Base-by-base conservation (phyloP, 2,329 filamentous ascomycete genomes). In the Magnaporthiopsis rhizophila region DNA sequence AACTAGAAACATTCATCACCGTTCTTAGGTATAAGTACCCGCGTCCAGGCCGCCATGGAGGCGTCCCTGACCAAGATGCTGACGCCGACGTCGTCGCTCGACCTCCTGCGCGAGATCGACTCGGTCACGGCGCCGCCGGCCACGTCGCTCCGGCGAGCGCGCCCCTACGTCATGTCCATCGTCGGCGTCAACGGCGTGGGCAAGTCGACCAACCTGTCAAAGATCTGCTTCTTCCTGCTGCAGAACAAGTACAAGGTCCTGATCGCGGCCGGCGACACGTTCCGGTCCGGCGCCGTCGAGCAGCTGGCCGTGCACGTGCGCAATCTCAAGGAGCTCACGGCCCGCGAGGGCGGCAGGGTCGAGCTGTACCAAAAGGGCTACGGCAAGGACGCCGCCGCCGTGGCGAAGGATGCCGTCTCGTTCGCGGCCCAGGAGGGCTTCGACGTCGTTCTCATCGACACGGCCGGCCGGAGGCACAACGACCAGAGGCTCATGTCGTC, bases 131-230 rank as follows among this genome's bases (percentile, higher is more conserved):
- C 85, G 13, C 88, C 91, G 0, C 79, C 88, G 0, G 81, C 79
- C 28, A 84, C 87, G 3, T 87, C 87, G 36, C 81, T 87, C 66
- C 80, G 85, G 69, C 82, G 83, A 66, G 77, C 84, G 26, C 89
- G 95, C 4, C 95, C 95, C 58, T 99, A 98, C 74, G 94, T 98
- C 71, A 96, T 99, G 74, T 97, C 92, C 65, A 97, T 99, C 67
- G 95, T 99, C 58, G 95, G 95, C 67, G 95, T 99, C 74, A 99
- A 99, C 75, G 95, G 95, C 64, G 95, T 99, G 53, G 95, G 95
- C 73, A 99, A 99, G 79, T 97, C 93, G 21, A 99, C 95, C 63
- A 98, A 97, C 74, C 83, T 99, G 53, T 94, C 91, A 76, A 99
- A 99, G 77, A 97, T 99, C 69, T 96, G 93, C 76, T 99, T 95